A percentile compares a stretch with the other conserved stretches of the same genome.
These are phyloP conservation scores for Xylariales sp. DNA, from an alignment of 2,329 filamentous ascomycete genomes.

Conservation along the genomic window DNA sequence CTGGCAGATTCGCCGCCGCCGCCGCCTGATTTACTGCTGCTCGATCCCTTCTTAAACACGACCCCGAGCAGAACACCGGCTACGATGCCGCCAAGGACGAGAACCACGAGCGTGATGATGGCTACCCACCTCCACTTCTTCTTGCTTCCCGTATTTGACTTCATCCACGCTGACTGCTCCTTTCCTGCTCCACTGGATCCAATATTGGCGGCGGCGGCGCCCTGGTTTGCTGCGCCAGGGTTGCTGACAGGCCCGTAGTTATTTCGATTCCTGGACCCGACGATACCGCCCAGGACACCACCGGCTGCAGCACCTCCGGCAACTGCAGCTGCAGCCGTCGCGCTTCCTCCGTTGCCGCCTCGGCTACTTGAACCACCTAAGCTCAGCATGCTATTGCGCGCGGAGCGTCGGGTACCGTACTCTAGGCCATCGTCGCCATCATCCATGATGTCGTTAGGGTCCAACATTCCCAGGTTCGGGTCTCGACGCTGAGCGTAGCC, in stretches of 20 bases:
- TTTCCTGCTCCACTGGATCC: slow-evolving; percentile 41
- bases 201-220: slow-evolving; percentile 28
- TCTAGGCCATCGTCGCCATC: slow-evolving; percentile 83
- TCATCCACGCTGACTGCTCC: slow-evolving; percentile 62
- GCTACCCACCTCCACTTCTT: slow-evolving; percentile 70
- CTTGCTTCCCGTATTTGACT: slow-evolving; percentile 51
- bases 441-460: slow-evolving; percentile 78
- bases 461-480: slow-evolving; percentile 54
- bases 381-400: slow-evolving; percentile 57
- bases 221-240: slow-evolving; percentile 25
- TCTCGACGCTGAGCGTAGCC: slow-evolving; percentile 41
- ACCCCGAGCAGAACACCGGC: slow-evolving; percentile 59
- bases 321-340: slow-evolving; percentile 42
- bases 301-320: slow-evolving; percentile 38
- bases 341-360: slow-evolving; percentile 32
- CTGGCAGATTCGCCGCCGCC: slow-evolving; percentile 44
- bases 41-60: slow-evolving; percentile 40
- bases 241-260: slow-evolving; percentile 54
- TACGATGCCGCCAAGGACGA: slow-evolving; percentile 67
- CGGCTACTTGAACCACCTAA: slow-evolving; percentile 42
- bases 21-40: slow-evolving; percentile 21
- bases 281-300: slow-evolving; percentile 26
- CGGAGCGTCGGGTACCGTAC: slow-evolving; percentile 38
- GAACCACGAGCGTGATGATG: slow-evolving; percentile 55
- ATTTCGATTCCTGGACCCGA: slow-evolving; percentile 29